Evolutionary conservation across 805 yeast genomes (phyloP).

Genomic region (Tetrapisispora phaffii): DNA sequence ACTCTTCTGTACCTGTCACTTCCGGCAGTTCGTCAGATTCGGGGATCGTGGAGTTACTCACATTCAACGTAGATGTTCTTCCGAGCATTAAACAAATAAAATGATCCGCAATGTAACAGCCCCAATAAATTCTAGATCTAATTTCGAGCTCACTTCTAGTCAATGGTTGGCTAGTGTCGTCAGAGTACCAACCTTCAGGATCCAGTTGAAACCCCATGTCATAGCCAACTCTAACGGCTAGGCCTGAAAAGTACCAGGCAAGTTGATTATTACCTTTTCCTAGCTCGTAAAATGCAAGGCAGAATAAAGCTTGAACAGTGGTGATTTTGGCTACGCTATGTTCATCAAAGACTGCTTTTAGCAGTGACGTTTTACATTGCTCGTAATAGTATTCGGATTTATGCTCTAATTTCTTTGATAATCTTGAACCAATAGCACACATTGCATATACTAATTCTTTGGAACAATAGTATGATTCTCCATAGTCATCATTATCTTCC

Average conservation of each 20-base stretch:
- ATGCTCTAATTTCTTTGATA: slow-evolving; percentile 35
- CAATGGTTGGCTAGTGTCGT: slow-evolving; percentile 27
- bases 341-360: slow-evolving; percentile 31
- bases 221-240: slow-evolving; percentile 54
- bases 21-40: slow-evolving; percentile 53
- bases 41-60: slow-evolving; percentile 50
- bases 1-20: slow-evolving; percentile 53
- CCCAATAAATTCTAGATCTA: slow-evolving; percentile 57
- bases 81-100: slow-evolving; percentile 51
- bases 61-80: slow-evolving; percentile 45
- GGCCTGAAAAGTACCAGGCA: slow-evolving; percentile 56
- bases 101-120: slow-evolving; percentile 55
- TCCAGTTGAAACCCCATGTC: slow-evolving; percentile 55
- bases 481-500: slow-evolving; percentile 36
- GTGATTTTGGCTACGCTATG: slow-evolving; percentile 38
- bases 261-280: slow-evolving; percentile 49
- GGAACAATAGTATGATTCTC: slow-evolving; percentile 43
- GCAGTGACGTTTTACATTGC: slow-evolving; percentile 36
- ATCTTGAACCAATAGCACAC: slow-evolving; percentile 49
- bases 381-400: slow-evolving; percentile 38
- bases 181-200: slow-evolving; percentile 48
- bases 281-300: slow-evolving; percentile 51
- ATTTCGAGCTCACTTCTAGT: slow-evolving; percentile 46
- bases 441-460: slow-evolving; percentile 44
- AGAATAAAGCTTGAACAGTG: slow-evolving; percentile 47